Base-by-base conservation (phyloP, 1,284 basidiomycete species). In the Golubevia pallescens region DNA sequence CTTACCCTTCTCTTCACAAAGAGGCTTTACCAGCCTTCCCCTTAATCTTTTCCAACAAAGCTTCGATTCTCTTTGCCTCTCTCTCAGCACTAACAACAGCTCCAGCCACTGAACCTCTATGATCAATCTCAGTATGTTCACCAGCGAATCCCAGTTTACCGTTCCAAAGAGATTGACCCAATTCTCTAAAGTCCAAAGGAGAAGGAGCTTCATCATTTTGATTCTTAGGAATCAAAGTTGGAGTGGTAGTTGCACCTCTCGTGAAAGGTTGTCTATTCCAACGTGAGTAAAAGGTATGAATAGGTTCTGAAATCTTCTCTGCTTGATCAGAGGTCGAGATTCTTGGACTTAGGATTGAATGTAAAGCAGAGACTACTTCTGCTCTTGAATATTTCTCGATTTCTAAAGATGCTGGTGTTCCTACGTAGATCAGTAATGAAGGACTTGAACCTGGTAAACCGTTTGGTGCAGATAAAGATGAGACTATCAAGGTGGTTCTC, bases 51-150 rank as follows among this genome's bases (percentile, higher is more conserved):
- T n/a, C n/a, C n/a, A n/a, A n/a, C n/a, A n/a, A n/a, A n/a, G n/a
- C n/a, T n/a, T n/a, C n/a, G n/a, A n/a, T n/a, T n/a, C 87, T 73
- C 59, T 75, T 82, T 0, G 85, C 88, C 69, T 88, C 88, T 51
- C 87, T 75, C 62, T 79, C 68, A 0, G 87, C 87, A 65, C 84
- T 86, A n/a, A 87, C 73, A 3, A 86, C 86, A 3, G 87, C 88
- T 4, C 87, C 87, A 0, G 86, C 86, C 0, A 88, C 87, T 28
- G 83, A 86, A 0, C 88, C 88, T 21, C 88, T 67, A 65, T 87
- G 86, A 57, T 88, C 86, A 68, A 88, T 77, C 64, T 88, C 87
- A 2, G 88, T 89, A 63, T 88, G 88, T 77, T 89, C 88, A 10
- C 88, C 88, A 14, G 88, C 88, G 48, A 88, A 89, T 0, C 87